Conservation (phyloP, 306 rosid species). For the Alnus rubra region DNA sequence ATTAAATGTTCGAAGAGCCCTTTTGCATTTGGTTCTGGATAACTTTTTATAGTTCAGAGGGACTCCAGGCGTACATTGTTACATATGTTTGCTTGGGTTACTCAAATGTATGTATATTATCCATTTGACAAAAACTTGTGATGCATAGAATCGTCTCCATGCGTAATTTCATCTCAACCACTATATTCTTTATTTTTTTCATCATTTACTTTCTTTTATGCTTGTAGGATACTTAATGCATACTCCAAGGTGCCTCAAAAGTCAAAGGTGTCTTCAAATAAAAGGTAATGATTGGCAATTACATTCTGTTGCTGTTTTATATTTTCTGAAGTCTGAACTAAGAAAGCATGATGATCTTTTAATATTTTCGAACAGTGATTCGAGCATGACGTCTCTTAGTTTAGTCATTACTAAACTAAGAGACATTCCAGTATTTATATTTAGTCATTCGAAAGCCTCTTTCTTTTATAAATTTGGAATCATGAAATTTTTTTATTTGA, state of each 20-base stretch:
- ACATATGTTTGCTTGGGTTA: neutral
- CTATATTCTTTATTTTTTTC: conserved; percentile 1
- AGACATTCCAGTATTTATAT: too few relatives aligned
- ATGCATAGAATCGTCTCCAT: conserved; percentile 9
- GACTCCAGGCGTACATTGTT: neutral
- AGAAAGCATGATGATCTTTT: neutral
- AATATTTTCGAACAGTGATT: neutral
- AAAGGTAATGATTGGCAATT: conserved; percentile 42
- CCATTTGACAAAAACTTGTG: conserved; percentile 5
- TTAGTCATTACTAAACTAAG: too few relatives aligned
- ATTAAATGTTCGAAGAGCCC: neutral
- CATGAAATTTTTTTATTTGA: neutral
- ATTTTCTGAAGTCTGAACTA: neutral
- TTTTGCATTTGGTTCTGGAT: neutral
- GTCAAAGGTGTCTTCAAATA: conserved; percentile 52
- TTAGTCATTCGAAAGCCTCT: too few relatives aligned
- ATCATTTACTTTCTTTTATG: conserved; percentile 1
- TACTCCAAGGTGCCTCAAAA: conserved; percentile 61
- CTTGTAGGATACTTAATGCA: conserved; percentile 58
- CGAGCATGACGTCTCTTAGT: too few relatives aligned
- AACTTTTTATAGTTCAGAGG: neutral
- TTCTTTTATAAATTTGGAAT: neutral
- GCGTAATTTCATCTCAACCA: conserved; percentile 8
- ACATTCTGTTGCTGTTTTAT: conserved; percentile 8
- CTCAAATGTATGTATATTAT: neutral